Evolutionary conservation across 768 basidiomycete genomes (phyloP), one percentile per base, ranked within the genome.

Genomic region (Brasilioporus rufonigricans): DNA sequence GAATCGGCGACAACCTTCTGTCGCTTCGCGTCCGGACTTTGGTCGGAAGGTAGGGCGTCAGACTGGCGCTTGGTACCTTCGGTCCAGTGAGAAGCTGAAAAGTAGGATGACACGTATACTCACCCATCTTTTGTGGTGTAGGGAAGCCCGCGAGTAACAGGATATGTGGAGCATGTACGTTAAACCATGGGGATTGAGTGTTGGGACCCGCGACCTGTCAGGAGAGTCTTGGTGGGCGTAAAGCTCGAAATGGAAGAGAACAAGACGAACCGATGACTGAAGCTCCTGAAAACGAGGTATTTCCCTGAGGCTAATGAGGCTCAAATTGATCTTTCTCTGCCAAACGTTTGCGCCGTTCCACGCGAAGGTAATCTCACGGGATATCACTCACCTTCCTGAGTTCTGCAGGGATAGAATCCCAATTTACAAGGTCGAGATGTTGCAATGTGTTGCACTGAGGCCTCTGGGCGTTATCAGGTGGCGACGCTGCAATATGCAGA

Each of bases 241-340:
- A 23, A 13, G 1, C 18, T 29, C 40, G 21, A 32, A 19, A 21
- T 13, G 14, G 47, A 23, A 39, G 4, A 38, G 23, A 51, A 2
- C 19, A n/a, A 24, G 19, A 72, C 78, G 39, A 65, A 84, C 84
- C 21, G 74, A 67, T 23, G 74, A 63, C 53, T 83, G 77, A 19
- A 89, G 68, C 32, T 85, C 79, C 31, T 76, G 55, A 48, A 85
- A 80, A 23, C 74, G 75, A 5, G 76, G 73, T 44, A 84, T 68
- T 26, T 75, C 75, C 7, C 68, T 68, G 1, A 83, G 65, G 43
- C 72, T 72, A 12, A 89, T 79, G 12, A 77, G 70, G 58, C 75
- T 86, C 47, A 81, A 73, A 53, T 79, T 70, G 45, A 89, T 86
- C 46, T 81, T 80, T 59, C 86, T 75, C 87, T 89, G 52, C 7